Percentiles rank a stretch among this genome's conserved stretches.
phyloP scores from a whole-genome alignment of 176 grass and related monocot species.

The Ananas comosus region DNA sequence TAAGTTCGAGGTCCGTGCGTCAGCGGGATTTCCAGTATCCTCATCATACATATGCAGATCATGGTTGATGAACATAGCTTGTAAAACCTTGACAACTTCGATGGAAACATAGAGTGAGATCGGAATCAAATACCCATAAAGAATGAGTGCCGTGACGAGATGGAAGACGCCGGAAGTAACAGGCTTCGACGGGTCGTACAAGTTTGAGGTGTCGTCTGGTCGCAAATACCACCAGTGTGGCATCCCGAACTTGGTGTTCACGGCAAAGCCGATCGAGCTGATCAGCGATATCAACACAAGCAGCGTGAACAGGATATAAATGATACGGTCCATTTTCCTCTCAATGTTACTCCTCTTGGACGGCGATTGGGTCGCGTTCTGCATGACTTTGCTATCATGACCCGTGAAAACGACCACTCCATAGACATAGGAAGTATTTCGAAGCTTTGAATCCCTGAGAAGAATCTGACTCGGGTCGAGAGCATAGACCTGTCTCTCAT shows the following conservation, averaged over 20 bases:
- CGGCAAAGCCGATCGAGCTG: constrained; percentile 82
- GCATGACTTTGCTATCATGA: constrained; percentile 96
- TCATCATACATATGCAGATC: constrained; percentile 97
- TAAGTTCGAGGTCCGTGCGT: constrained; percentile 88
- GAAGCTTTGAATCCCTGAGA: constrained; percentile 90
- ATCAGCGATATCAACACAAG: constrained; percentile 82
- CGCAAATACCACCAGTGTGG: constrained; percentile 81
- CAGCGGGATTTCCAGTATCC: constrained; percentile 73
- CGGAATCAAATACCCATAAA: constrained; percentile 95
- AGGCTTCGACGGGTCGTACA: constrained; percentile 59
- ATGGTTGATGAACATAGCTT: constrained; percentile 91
- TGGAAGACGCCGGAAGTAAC: constrained; percentile 77
- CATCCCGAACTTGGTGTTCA: constrained; percentile 59
- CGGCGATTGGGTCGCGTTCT: constrained; percentile 79
- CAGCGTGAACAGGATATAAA: constrained; percentile 93
- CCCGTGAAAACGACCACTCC: constrained; percentile 86
- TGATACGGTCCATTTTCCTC: constrained; percentile 91
- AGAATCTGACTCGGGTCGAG: constrained; percentile 85
- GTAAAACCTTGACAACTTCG: constrained; percentile 84
- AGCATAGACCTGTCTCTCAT: constrained; percentile 72
- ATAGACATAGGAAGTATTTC: constrained; percentile 84
- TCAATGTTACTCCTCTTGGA: constrained; percentile 94
- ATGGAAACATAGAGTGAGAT: constrained; percentile 97
- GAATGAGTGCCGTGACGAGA: constrained; percentile 93
- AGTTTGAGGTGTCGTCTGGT: constrained; percentile 38